Conservation (phyloP, 208 protist genomes). For the Strigomonas culicis region DNA sequence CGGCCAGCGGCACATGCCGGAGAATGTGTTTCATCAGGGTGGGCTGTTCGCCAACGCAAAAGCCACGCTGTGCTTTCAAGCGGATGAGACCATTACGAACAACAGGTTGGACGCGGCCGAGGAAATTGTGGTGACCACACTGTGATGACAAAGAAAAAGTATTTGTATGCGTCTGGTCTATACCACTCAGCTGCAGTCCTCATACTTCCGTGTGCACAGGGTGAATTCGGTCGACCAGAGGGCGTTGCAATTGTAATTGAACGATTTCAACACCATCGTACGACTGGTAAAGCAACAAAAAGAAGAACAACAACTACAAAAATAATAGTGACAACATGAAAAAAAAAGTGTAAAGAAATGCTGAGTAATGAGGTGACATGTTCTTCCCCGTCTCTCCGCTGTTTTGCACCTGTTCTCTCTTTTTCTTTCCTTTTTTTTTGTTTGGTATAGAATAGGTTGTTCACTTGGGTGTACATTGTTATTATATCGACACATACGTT, state of each 20-base stretch:
- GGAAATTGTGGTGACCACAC: background rate
- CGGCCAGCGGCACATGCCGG: slow-evolving; percentile 17
- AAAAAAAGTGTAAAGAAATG: too few relatives aligned
- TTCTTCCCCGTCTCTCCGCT: background rate
- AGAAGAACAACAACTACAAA: background rate
- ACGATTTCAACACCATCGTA: background rate
- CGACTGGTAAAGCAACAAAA: background rate
- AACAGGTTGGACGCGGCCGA: slow-evolving; percentile 1
- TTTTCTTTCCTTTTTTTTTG: slow-evolving; percentile 6
- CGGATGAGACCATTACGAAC: background rate
- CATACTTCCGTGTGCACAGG: too few relatives aligned
- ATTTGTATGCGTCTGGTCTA: too few relatives aligned
- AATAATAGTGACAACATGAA: too few relatives aligned
- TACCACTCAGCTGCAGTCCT: too few relatives aligned
- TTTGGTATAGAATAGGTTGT: background rate
- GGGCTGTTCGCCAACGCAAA: slow-evolving; percentile 38
- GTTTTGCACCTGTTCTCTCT: background rate
- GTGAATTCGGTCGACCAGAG: too few relatives aligned
- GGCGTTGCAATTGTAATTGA: too few relatives aligned
- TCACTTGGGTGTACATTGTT: background rate
- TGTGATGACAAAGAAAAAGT: background rate
- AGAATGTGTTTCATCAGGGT: slow-evolving; percentile 60
- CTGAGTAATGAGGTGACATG: too few relatives aligned
- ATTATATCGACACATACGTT: background rate
- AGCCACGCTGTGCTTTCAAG: slow-evolving; percentile 24